Evolutionary conservation across 305 asterid species (phyloP).

Genomic region (Petunia hybrid): DNA sequence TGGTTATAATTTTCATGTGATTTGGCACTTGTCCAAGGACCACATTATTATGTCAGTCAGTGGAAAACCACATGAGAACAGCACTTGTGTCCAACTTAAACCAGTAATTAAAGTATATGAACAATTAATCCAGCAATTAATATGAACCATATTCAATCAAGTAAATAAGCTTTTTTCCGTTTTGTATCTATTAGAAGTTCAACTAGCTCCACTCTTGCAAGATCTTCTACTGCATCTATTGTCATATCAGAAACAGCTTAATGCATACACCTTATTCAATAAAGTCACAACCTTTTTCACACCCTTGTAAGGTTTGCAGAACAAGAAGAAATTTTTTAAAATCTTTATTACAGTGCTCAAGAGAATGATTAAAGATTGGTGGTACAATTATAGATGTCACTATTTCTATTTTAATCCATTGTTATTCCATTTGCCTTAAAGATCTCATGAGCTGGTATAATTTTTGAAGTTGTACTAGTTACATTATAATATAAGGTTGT

Average conservation of each 20-base stretch:
- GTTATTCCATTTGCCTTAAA: not conserved
- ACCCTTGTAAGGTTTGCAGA: not conserved
- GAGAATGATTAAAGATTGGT: slow-evolving; percentile 2
- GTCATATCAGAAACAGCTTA: slow-evolving; percentile 4
- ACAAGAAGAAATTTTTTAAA: not conserved
- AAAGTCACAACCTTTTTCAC: not conserved
- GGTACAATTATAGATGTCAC: not conserved
- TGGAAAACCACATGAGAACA: slow-evolving; percentile 37
- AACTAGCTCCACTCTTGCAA: not conserved
- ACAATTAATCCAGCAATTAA: not conserved
- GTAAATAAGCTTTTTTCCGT: not conserved
- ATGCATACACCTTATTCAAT: slow-evolving; percentile 1
- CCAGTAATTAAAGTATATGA: not conserved
- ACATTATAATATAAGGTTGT: slow-evolving; percentile 30
- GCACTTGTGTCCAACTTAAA: not conserved
- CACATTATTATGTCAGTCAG: slow-evolving; percentile 34
- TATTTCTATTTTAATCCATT: not conserved
- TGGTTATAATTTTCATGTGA: slow-evolving; percentile 40
- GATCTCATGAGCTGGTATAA: slow-evolving; percentile 27
- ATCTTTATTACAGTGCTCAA: not conserved
- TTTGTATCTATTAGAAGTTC: not conserved
- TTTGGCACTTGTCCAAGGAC: slow-evolving; percentile 36
- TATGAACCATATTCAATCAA: not conserved
- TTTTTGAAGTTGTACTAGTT: slow-evolving; percentile 1
- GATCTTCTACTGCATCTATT: slow-evolving; percentile 13